Evolutionary conservation across 176 grass and related monocot genomes (phyloP), one percentile per base, ranked within the genome.

Genomic region (Guadua angustifolia): DNA sequence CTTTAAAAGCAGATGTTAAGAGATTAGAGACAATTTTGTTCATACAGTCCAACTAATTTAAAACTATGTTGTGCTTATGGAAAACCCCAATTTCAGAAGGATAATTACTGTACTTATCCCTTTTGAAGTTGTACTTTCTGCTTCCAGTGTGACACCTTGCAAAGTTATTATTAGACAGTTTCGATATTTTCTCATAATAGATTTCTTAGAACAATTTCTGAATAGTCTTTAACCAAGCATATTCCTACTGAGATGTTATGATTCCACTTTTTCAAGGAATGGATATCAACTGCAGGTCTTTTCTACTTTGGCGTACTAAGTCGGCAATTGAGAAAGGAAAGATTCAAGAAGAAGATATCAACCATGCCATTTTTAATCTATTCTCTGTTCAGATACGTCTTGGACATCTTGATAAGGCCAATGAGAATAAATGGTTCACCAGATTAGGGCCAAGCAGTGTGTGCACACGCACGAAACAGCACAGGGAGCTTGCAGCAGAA

Each of bases 231-330:
- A 64, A 40, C 25, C 50, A 49, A 57, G 68, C 17, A 7, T 18
- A 4, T 29, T 77, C 39, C 79, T 65, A 15, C 62, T 79, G 51
- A 78, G 5, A 19, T 69, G 38, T 49, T 69, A 69, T 52, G 33
- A 6, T 76, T 66, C 22, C 18, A 68, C 18, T 53, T 71, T 85
- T 81, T 83, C 15, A 87, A 98, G 93, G 96, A 83, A 98, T 98
- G 96, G 96, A 98, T 87, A 85, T 98, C 89, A 98, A 95, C 45
- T 95, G 96, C 36, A 91, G 96, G 17, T 92, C 96, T 18, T 95
- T 95, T 82, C 69, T 98, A 39, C 71, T 94, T 78, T 85, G 80
- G 57, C 80, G 83, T 80, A 88, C 93, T 10, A 91, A 95, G 46
- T 89, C 87, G 2, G 96, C 93, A 67, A 57, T 98, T 40, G 73